Percentiles rank a stretch among this genome's conserved stretches.
These are phyloP conservation scores for Echria macrotheca DNA, from an alignment of 495 filamentous ascomycete genomes.

Conservation along the genomic window DNA sequence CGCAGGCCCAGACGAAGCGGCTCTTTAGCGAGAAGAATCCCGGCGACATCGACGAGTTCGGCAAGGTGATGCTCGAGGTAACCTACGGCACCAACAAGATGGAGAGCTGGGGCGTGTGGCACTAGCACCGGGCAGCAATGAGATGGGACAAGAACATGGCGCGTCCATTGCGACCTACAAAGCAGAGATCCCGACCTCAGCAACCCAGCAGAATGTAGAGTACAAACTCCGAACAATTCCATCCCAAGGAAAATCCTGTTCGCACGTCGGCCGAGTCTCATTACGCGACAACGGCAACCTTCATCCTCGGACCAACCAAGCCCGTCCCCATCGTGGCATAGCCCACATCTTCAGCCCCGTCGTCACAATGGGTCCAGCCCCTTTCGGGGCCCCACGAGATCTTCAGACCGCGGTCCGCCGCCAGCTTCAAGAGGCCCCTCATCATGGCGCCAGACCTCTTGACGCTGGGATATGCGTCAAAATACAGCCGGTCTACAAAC, in stretches of 20 bases:
- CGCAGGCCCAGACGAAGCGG: slow-evolving; percentile 10
- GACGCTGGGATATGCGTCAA: slow-evolving; percentile 70
- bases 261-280: too few species aligned
- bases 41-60: slow-evolving; percentile 25
- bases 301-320: too few species aligned
- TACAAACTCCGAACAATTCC: too few species aligned
- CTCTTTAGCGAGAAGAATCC: slow-evolving; percentile 16
- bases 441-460: slow-evolving; percentile 65
- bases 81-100: slow-evolving; percentile 19
- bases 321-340: neutral
- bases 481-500: slow-evolving; percentile 56
- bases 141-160: neutral
- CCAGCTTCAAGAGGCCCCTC: slow-evolving; percentile 56
- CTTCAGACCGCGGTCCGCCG: slow-evolving; percentile 42
- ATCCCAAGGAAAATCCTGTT: too few species aligned
- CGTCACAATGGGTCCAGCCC: slow-evolving; percentile 53
- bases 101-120: slow-evolving; percentile 17
- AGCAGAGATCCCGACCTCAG: neutral
- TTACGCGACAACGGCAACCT: too few species aligned
- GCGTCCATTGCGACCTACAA: neutral
- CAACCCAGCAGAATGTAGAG: too few species aligned
- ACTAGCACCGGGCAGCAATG: neutral
- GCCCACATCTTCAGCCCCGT: slow-evolving; percentile 15
- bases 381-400: slow-evolving; percentile 66
- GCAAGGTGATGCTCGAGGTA: slow-evolving; percentile 18